Evolutionary conservation across 2,329 filamentous ascomycete species (phyloP).

Genomic region (Bipolaris bicolor): DNA sequence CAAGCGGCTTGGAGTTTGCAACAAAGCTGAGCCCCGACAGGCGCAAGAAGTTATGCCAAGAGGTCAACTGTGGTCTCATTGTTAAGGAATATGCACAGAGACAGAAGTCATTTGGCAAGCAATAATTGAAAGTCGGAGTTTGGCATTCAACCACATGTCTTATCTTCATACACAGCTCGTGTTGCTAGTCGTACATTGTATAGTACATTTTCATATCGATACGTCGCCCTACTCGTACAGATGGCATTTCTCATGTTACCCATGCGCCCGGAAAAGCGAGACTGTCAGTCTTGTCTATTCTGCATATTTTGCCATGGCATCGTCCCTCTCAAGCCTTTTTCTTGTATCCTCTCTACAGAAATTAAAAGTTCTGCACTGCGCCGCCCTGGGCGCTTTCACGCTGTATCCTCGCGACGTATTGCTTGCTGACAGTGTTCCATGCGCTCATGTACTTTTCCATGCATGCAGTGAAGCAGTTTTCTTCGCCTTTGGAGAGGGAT

Average conservation of each 20-base stretch:
- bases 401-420: conserved; percentile 58
- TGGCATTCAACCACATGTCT: conserved; percentile 6
- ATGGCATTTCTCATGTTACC: not conserved
- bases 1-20: conserved; percentile 90
- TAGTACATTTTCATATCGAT: conserved; percentile 27
- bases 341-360: conserved; percentile 1
- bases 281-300: not conserved
- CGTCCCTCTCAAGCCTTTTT: not conserved
- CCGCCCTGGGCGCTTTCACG: conserved; percentile 38
- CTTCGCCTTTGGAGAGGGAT: conserved; percentile 58
- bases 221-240: conserved; percentile 9
- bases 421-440: conserved; percentile 59
- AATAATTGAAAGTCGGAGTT: conserved; percentile 19
- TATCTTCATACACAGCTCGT: conserved; percentile 7
- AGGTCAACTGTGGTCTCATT: conserved; percentile 81
- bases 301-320: not conserved
- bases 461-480: conserved; percentile 58
- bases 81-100: conserved; percentile 77
- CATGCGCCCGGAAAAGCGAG: not conserved
- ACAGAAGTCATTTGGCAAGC: conserved; percentile 56
- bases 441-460: conserved; percentile 63
- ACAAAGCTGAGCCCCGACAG: conserved; percentile 74
- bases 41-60: conserved; percentile 80
- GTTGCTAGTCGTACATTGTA: conserved; percentile 30
- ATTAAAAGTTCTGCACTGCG: conserved; percentile 15